Conservation (phyloP, 768 basidiomycete genomes). For the Leccinum arenicola region DNA sequence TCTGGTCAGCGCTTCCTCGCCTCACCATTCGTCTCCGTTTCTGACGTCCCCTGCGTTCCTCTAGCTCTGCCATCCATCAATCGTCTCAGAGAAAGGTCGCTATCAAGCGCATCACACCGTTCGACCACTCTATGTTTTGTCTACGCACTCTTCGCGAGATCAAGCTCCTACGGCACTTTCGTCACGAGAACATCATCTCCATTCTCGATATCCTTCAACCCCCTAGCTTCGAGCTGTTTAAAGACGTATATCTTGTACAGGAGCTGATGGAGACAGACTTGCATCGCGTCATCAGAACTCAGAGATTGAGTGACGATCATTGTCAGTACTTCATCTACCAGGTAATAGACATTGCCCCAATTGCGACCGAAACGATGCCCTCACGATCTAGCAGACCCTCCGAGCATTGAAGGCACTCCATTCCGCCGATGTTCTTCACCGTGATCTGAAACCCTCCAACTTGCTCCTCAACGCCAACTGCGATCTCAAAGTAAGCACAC, state of each 20-base stretch:
- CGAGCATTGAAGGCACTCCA: slow-evolving; percentile 94
- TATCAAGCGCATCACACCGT: slow-evolving; percentile 94
- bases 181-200: slow-evolving; percentile 88
- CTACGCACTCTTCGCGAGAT: slow-evolving; percentile 83
- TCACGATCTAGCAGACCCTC: slow-evolving; percentile 49
- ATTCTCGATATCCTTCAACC: slow-evolving; percentile 94
- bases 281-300: slow-evolving; percentile 94
- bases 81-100: slow-evolving; percentile 84
- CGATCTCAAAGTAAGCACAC: slow-evolving; percentile 77
- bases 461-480: slow-evolving; percentile 94
- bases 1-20: slow-evolving; percentile 45
- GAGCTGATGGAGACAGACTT: slow-evolving; percentile 92
- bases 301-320: slow-evolving; percentile 92
- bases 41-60: slow-evolving; percentile 3
- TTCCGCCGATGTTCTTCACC: slow-evolving; percentile 90
- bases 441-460: slow-evolving; percentile 96
- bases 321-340: slow-evolving; percentile 98
- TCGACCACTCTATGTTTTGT: slow-evolving; percentile 93
- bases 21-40: neutral
- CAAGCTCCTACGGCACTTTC: slow-evolving; percentile 87
- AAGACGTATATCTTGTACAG: slow-evolving; percentile 75
- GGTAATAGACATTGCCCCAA: slow-evolving; percentile 36
- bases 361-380: neutral
- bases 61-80: slow-evolving; percentile 71
- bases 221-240: slow-evolving; percentile 69